These are phyloP conservation scores for Lentinula novae-zelandiae DNA, from an alignment of 1,284 basidiomycete species.

Conservation along the genomic window DNA sequence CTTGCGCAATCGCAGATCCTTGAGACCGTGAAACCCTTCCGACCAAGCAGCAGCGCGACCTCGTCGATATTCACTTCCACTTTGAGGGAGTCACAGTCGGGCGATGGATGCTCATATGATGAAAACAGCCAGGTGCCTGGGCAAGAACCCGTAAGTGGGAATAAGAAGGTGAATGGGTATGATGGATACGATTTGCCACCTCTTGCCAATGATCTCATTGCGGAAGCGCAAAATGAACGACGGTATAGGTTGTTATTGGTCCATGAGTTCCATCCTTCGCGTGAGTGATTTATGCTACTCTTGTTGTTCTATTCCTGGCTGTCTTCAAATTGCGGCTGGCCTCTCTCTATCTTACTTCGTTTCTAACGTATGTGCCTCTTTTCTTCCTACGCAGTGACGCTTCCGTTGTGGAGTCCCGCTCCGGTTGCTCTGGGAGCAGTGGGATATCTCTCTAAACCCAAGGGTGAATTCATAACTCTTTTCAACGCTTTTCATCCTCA, in stretches of 20 bases:
- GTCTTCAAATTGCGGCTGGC: neutral
- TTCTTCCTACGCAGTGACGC: conserved; percentile 42
- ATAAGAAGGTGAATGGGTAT: conserved; percentile 16
- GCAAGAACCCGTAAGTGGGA: neutral
- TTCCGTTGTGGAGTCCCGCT: conserved; percentile 69
- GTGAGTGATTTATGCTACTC: conserved; percentile 36
- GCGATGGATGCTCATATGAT: conserved; percentile 15
- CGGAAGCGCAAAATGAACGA: conserved; percentile 52
- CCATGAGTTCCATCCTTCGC: conserved; percentile 65
- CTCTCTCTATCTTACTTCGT: neutral
- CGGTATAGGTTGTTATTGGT: conserved; percentile 55
- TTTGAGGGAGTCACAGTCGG: conserved; percentile 20
- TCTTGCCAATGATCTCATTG: conserved; percentile 40
- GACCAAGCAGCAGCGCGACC: conserved; percentile 18
- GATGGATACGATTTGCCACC: conserved; percentile 41
- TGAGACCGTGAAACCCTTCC: conserved; percentile 26
- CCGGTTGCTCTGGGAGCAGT: conserved; percentile 62
- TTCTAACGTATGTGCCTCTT: neutral
- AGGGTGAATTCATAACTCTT: conserved; percentile 63
- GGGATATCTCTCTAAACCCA: conserved; percentile 62
- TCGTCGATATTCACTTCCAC: conserved; percentile 28
- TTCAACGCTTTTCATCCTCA: conserved; percentile 61
- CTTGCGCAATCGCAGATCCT: conserved; percentile 16
- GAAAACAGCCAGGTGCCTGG: neutral
- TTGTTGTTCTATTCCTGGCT: neutral